phyloP scores from a whole-genome alignment of 768 basidiomycete genomes.

The Lanmaoa rubissima region DNA sequence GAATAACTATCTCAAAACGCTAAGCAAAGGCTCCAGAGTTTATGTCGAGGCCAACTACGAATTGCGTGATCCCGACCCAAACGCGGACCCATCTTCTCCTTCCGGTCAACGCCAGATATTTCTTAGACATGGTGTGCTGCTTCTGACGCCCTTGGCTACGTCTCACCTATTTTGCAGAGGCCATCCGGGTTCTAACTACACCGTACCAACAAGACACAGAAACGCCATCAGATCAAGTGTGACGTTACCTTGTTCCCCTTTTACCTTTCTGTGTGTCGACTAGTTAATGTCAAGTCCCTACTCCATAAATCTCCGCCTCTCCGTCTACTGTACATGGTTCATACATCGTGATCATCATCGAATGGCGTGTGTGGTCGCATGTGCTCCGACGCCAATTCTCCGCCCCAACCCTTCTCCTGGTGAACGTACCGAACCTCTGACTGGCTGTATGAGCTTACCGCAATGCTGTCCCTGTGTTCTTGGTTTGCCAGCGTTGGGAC shows the following conservation, averaged over 20 bases:
- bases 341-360: conserved; percentile 37
- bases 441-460: conserved; percentile 27
- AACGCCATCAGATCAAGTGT: conserved; percentile 20
- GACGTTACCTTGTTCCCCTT: background rate
- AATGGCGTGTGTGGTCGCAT: conserved; percentile 40
- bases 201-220: conserved; percentile 29
- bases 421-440: conserved; percentile 28
- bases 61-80: conserved; percentile 66
- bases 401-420: conserved; percentile 33
- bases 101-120: conserved; percentile 81
- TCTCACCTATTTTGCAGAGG: conserved; percentile 41
- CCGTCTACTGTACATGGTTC: conserved; percentile 25
- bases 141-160: background rate
- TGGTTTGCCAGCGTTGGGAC: conserved; percentile 29
- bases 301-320: background rate
- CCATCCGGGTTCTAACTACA: conserved; percentile 46
- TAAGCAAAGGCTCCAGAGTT: conserved; percentile 72
- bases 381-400: conserved; percentile 36
- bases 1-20: conserved; percentile 61
- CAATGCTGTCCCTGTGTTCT: conserved; percentile 31
- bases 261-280: background rate
- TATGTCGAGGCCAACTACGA: conserved; percentile 82
- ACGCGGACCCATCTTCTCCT: conserved; percentile 62
- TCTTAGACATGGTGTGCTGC: conserved; percentile 66
- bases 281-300: conserved; percentile 1